Percentiles rank a stretch among this genome's conserved stretches.
These are phyloP conservation scores for Henckelia pumila DNA, from an alignment of 257 asterid genomes.

Conservation along the genomic window DNA sequence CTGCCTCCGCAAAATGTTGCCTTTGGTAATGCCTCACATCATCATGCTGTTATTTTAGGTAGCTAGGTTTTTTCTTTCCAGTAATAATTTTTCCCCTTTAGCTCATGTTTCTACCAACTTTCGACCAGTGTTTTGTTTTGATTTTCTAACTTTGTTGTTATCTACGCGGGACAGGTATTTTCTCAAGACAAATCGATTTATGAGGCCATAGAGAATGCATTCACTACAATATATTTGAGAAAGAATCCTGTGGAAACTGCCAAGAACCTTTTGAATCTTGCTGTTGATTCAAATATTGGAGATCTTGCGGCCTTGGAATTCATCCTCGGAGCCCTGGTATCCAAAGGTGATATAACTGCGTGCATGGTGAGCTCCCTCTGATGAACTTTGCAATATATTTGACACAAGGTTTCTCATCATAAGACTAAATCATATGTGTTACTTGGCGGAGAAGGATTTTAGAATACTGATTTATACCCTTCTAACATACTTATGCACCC, in stretches of 20 bases:
- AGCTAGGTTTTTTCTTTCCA: conserved; percentile 3
- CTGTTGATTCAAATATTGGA: conserved; percentile 85
- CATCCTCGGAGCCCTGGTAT: conserved; percentile 73
- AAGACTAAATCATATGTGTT: conserved; percentile 7
- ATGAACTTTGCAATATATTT: conserved; percentile 10
- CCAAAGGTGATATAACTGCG: conserved; percentile 80
- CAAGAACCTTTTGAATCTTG: conserved; percentile 81
- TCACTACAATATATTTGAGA: conserved; percentile 70
- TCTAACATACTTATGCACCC: no score
- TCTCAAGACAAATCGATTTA: conserved; percentile 92
- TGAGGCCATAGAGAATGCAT: conserved; percentile 98
- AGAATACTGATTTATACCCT: neutral
- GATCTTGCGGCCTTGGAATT: conserved; percentile 93
- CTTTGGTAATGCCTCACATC: conserved; percentile 67
- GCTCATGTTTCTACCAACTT: conserved; percentile 12
- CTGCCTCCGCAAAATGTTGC: conserved; percentile 94
- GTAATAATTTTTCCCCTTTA: conserved; percentile 1
- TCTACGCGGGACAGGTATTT: conserved; percentile 58
- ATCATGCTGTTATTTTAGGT: conserved; percentile 17
- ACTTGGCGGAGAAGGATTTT: neutral
- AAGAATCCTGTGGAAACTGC: conserved; percentile 84
- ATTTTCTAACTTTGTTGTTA: conserved; percentile 14
- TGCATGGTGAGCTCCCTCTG: conserved; percentile 58
- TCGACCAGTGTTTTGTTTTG: conserved; percentile 10
- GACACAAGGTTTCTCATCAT: conserved; percentile 9